Evolutionary conservation across 306 rosid genomes (phyloP).

Genomic region (Acmispon strigosus): DNA sequence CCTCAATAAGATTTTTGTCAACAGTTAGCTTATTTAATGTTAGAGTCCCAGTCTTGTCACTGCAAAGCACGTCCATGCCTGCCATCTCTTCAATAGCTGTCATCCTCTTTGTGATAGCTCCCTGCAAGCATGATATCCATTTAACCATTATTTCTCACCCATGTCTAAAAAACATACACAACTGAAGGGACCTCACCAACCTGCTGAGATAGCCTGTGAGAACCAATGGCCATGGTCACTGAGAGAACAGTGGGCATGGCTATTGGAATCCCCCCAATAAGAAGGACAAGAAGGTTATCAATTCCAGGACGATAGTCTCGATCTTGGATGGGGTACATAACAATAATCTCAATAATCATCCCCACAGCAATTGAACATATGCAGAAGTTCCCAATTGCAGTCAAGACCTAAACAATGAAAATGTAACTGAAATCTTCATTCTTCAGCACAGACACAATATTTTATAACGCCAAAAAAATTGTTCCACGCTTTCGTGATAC

Average conservation of each 20-base stretch:
- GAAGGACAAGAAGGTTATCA: constrained; percentile 89
- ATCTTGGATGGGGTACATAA: constrained; percentile 91
- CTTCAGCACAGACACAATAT: neutral
- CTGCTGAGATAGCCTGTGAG: constrained; percentile 88
- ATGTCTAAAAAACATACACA: neutral
- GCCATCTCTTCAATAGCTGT: constrained; percentile 98
- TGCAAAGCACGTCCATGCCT: constrained; percentile 96
- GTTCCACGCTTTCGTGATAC: constrained; percentile 25
- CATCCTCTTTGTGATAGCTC: constrained; percentile 94
- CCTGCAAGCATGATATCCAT: constrained; percentile 39
- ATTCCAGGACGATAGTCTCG: constrained; percentile 80
- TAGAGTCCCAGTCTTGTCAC: constrained; percentile 89
- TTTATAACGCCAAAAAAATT: neutral
- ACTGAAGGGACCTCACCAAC: constrained; percentile 30
- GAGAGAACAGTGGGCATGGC: constrained; percentile 97
- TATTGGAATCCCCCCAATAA: constrained; percentile 92
- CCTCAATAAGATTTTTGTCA: constrained; percentile 86
- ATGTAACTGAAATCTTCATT: neutral
- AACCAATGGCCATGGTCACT: constrained; percentile 93
- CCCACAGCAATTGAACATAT: constrained; percentile 88
- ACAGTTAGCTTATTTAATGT: constrained; percentile 76
- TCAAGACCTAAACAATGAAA: constrained; percentile 60
- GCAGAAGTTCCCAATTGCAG: constrained; percentile 92
- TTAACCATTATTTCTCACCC: neutral
- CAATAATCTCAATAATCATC: constrained; percentile 72